Evolutionary conservation across 2,329 filamentous ascomycete genomes (phyloP), one percentile per base, ranked within the genome.

Genomic region (Verticillium albo-atrum): DNA sequence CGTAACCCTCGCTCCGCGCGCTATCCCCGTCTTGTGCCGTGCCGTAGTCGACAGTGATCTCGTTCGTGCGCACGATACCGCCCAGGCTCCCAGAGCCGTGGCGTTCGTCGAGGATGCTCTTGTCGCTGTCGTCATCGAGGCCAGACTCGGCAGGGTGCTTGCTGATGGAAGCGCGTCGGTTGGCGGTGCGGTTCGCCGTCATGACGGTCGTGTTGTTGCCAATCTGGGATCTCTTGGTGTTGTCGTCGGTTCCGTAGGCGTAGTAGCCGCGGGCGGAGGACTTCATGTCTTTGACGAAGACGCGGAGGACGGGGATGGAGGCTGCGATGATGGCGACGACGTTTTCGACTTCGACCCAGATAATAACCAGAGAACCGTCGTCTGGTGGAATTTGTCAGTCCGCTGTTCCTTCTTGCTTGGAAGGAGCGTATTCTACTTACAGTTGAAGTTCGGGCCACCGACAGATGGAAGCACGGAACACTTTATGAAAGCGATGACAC

Each of bases 231-330:
- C 37, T 54, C 25, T 58, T 58, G 10, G 57, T 55, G 9, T 53
- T 27, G 57, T 58, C 54, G 2, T 56, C 28, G 14, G 50, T 57
- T 4, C 25, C 54, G 30, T 35, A 56, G 10, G 51, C 47, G 27
- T 61, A 47, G 34, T 47, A 60, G 2, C 61, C 59, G 6, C 50
- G 51, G 2, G 59, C 61, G 2, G 59, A 60, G 2, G 60, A 50
- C 35, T 64, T 65, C 7, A 56, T 23, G 26, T 61, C 59, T 2
- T 60, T 59, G 50, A 72, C 61, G 4, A 73, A 61, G 25, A 66
- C 70, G 2, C 71, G 67, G 10, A 73, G 60, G 17, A 72, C 68
- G 6, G 71, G 71, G 37, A 73, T 70, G 9, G 68, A 71, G 47
- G 70, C 68, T 15, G 70, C 71, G 9, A 72, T 66, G 28, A 72